Percentiles rank a stretch among this genome's conserved stretches.
phyloP scores from a whole-genome alignment of 1,284 basidiomycete genomes.

The Earliella scabrosa region DNA sequence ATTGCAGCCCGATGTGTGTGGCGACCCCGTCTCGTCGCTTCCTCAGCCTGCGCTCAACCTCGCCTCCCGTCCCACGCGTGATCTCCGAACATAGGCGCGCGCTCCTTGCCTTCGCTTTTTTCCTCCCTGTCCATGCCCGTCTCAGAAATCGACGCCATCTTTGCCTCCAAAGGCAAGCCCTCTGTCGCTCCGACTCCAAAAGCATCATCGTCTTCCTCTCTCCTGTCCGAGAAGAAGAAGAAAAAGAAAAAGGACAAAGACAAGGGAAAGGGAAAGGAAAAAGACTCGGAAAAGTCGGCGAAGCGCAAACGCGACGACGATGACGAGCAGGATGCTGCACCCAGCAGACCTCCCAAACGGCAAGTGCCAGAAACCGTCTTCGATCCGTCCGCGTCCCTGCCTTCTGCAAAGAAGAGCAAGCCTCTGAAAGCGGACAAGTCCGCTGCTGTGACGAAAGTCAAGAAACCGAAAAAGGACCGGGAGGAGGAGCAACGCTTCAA shows the following conservation, averaged over 20 bases:
- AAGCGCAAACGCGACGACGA: constrained; percentile 23
- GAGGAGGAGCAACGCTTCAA: constrained; percentile 63
- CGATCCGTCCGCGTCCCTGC: constrained; percentile 51
- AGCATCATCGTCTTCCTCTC: constrained; percentile 28
- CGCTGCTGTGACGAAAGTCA: constrained; percentile 25
- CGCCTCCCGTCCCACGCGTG: constrained; percentile 3
- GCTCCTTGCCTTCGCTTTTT: constrained; percentile 7
- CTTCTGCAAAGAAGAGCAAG: constrained; percentile 35
- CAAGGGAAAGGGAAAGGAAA: constrained; percentile 41
- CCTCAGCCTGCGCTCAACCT: background rate
- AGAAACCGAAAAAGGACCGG: constrained; percentile 33
- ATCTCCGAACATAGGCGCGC: constrained; percentile 2
- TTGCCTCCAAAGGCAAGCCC: constrained; percentile 56
- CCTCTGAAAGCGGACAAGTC: constrained; percentile 24
- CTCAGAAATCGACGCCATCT: constrained; percentile 83
- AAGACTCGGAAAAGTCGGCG: constrained; percentile 20
- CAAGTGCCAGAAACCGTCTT: constrained; percentile 61
- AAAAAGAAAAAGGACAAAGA: constrained; percentile 49
- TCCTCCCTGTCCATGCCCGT: constrained; percentile 26
- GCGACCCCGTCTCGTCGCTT: constrained; percentile 1
- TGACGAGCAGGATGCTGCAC: constrained; percentile 24
- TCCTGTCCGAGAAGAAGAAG: constrained; percentile 40
- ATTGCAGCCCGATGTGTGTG: background rate
- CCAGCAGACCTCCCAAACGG: constrained; percentile 40
- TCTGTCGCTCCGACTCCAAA: constrained; percentile 27